Evolutionary conservation across 1,284 basidiomycete species (phyloP).

Genomic region (Blastosporella zonata): DNA sequence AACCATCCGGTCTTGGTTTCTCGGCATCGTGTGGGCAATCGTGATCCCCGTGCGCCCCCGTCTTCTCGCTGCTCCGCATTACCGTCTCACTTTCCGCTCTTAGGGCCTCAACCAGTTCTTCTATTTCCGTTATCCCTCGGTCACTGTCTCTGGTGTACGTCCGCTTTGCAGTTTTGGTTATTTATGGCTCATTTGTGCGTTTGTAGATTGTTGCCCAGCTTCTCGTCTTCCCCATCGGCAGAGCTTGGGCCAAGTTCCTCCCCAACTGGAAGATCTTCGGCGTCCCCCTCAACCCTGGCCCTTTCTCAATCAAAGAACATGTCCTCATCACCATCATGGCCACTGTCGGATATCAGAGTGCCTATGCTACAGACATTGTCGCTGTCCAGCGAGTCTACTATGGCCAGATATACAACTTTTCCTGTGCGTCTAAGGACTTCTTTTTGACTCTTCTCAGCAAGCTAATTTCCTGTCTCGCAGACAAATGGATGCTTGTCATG

Average conservation of each 20-base stretch:
- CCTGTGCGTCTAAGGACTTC: constrained; percentile 39
- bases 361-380: constrained; percentile 74
- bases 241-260: constrained; percentile 53
- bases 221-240: constrained; percentile 63
- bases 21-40: constrained; percentile 56
- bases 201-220: constrained; percentile 57
- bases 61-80: not conserved
- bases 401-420: constrained; percentile 60
- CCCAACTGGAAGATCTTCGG: constrained; percentile 61
- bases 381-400: constrained; percentile 76
- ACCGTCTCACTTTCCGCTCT: constrained; percentile 6
- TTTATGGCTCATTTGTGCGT: not conserved
- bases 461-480: constrained; percentile 25
- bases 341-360: constrained; percentile 56
- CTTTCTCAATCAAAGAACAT: constrained; percentile 73
- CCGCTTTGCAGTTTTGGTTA: not conserved
- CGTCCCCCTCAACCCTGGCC: constrained; percentile 61
- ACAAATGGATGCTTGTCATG: constrained; percentile 80
- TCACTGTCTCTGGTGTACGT: constrained; percentile 38
- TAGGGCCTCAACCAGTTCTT: constrained; percentile 65
- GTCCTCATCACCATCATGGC: constrained; percentile 75
- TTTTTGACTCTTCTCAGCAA: not conserved
- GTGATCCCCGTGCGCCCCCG: constrained; percentile 43
- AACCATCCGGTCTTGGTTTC: constrained; percentile 64
- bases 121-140: constrained; percentile 63